Evolutionary conservation across 2,329 filamentous ascomycete genomes (phyloP).

Genomic region (Colletotrichum sidae): DNA sequence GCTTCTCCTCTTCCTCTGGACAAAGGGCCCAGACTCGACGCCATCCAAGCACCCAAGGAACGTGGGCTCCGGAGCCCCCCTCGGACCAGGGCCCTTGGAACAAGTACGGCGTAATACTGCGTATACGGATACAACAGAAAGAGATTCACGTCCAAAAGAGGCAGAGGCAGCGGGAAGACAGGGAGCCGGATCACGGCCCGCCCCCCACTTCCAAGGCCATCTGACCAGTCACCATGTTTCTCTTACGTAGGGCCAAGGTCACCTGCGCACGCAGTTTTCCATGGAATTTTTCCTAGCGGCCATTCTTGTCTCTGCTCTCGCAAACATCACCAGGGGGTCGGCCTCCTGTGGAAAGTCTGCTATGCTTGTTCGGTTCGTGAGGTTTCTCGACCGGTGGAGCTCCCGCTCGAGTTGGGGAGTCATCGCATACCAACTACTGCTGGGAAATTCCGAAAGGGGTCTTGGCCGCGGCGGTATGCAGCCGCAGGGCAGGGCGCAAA

Average conservation of each 20-base stretch:
- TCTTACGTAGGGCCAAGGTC: conserved; percentile 30
- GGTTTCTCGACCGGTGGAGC: conserved; percentile 4
- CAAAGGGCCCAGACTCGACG: conserved; percentile 12
- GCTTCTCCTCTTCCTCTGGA: not conserved
- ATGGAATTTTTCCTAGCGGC: not conserved
- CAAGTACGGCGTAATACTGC: not conserved
- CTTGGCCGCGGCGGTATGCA: too few relatives aligned
- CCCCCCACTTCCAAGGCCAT: conserved; percentile 32
- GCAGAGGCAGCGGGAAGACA: conserved; percentile 24
- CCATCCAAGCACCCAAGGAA: conserved; percentile 11
- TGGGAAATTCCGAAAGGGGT: not conserved
- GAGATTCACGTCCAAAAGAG: conserved; percentile 11
- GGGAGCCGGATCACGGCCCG: conserved; percentile 7
- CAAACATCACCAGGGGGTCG: too few relatives aligned
- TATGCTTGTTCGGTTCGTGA: not conserved
- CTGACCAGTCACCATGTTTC: conserved; percentile 23
- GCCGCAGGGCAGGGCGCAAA: not conserved
- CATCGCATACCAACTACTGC: not conserved
- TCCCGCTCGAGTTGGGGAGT: conserved; percentile 1
- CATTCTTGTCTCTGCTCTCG: not conserved
- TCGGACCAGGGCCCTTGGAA: not conserved
- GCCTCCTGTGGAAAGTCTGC: not conserved
- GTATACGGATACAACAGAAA: not conserved
- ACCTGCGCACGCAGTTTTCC: conserved; percentile 22
- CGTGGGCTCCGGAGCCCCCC: not conserved